Percentiles rank a stretch among this genome's conserved stretches.
Evolutionary conservation across 768 basidiomycete species (phyloP).

Genomic region (Lactarius vividus): DNA sequence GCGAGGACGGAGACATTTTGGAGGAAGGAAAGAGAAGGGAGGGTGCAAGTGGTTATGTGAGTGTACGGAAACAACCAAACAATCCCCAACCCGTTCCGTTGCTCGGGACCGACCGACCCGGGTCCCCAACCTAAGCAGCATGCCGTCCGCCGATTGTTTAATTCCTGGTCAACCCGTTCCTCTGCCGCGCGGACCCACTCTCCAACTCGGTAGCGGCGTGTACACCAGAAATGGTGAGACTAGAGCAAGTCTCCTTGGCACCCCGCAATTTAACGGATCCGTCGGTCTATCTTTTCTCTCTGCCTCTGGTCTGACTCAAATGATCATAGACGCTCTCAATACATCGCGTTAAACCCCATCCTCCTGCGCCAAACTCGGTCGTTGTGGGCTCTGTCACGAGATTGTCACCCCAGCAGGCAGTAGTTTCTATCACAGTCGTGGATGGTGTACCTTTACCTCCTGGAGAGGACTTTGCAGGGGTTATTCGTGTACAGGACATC

Average conservation of each 20-base stretch:
- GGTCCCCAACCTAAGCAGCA: constrained; percentile 21
- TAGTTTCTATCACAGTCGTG: constrained; percentile 80
- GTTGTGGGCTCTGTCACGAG: constrained; percentile 82
- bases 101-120: not conserved
- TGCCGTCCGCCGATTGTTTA: constrained; percentile 39
- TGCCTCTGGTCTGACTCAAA: constrained; percentile 27
- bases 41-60: constrained; percentile 27
- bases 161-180: constrained; percentile 80
- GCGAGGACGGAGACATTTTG: constrained; percentile 55
- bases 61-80: constrained; percentile 29
- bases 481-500: constrained; percentile 86
- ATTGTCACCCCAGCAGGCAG: constrained; percentile 79
- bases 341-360: constrained; percentile 64
- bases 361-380: constrained; percentile 70
- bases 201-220: constrained; percentile 61
- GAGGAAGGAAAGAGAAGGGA: constrained; percentile 14
- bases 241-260: constrained; percentile 70
- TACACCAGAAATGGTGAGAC: constrained; percentile 62
- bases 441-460: constrained; percentile 79
- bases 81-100: constrained; percentile 22
- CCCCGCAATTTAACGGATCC: constrained; percentile 57
- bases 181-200: constrained; percentile 51
- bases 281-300: constrained; percentile 50
- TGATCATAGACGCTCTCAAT: constrained; percentile 56
- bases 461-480: constrained; percentile 87